Conservation (phyloP, 352 stramenopile species). For the Saprolegnia parasitica region DNA sequence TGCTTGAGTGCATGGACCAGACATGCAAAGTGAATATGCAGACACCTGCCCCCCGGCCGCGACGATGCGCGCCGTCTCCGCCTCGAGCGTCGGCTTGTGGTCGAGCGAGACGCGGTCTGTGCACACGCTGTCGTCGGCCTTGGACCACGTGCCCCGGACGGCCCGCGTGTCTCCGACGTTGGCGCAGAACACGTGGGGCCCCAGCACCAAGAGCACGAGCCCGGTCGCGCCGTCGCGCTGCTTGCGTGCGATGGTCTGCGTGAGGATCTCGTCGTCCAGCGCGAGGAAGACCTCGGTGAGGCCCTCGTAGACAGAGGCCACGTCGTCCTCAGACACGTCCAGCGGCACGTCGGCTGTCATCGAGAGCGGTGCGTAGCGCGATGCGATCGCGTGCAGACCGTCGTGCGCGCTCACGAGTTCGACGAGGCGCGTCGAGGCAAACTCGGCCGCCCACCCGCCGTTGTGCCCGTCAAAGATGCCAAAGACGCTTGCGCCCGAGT, state of each 20-base stretch:
- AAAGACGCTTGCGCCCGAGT: conserved; percentile 45
- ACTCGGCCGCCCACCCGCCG: conserved; percentile 60
- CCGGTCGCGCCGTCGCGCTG: conserved; percentile 75
- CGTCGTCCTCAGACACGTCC: conserved; percentile 42
- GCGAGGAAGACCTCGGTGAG: conserved; percentile 51
- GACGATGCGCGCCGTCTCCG: conserved; percentile 54
- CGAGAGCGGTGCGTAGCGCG: neutral
- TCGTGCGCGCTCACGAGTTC: conserved; percentile 49
- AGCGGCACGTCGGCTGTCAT: conserved; percentile 5
- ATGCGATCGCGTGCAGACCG: conserved; percentile 37
- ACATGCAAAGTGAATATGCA: too few species aligned
- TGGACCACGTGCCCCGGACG: conserved; percentile 40
- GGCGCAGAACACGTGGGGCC: conserved; percentile 69
- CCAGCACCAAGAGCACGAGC: conserved; percentile 59
- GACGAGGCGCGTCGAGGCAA: conserved; percentile 51
- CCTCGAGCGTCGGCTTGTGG: conserved; percentile 69
- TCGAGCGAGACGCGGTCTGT: conserved; percentile 60
- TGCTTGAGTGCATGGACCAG: too few species aligned
- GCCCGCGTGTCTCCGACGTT: conserved; percentile 74
- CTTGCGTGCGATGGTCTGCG: conserved; percentile 57
- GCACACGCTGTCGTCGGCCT: conserved; percentile 30
- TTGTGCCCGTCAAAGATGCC: conserved; percentile 78
- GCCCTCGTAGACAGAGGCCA: conserved; percentile 45
- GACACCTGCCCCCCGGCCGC: conserved; percentile 56
- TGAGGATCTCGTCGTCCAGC: conserved; percentile 68